Conservation (phyloP, 495 filamentous ascomycete species). For the Baudoinia panamericana region DNA sequence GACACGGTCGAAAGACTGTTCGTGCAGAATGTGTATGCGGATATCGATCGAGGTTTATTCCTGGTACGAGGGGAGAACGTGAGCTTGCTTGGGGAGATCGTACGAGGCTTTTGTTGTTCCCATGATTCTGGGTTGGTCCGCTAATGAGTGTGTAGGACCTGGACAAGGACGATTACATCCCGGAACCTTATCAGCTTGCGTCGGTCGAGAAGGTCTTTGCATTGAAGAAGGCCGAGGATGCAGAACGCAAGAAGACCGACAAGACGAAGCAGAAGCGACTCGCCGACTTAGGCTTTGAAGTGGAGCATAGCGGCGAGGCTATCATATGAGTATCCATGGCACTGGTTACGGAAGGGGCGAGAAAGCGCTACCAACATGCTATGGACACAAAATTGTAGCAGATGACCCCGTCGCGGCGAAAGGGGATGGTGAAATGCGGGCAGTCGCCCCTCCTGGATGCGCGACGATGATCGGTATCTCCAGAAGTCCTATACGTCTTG, state of each 20-base stretch:
- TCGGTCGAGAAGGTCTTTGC: slow-evolving; percentile 56
- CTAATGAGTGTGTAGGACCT: slow-evolving; percentile 46
- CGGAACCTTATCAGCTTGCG: slow-evolving; percentile 52
- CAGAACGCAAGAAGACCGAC: slow-evolving; percentile 54
- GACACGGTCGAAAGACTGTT: slow-evolving; percentile 81
- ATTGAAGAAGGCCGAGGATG: slow-evolving; percentile 54
- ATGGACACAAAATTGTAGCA: too few relatives aligned
- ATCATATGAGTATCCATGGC: slow-evolving; percentile 41
- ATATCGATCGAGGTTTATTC: slow-evolving; percentile 69
- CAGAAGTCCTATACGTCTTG: slow-evolving; percentile 19
- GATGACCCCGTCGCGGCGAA: too few relatives aligned
- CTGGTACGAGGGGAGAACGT: slow-evolving; percentile 92
- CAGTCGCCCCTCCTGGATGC: background rate
- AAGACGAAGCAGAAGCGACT: slow-evolving; percentile 58
- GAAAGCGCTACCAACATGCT: too few relatives aligned
- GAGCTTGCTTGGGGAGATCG: slow-evolving; percentile 79
- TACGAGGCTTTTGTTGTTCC: too few relatives aligned
- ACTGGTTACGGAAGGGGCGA: too few relatives aligned
- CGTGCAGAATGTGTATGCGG: slow-evolving; percentile 58
- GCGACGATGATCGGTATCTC: background rate
- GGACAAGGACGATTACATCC: slow-evolving; percentile 83
- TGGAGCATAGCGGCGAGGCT: slow-evolving; percentile 66
- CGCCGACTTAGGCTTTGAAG: slow-evolving; percentile 68
- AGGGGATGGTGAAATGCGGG: too few relatives aligned
- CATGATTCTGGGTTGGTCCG: background rate